A percentile compares a stretch with the other conserved stretches of the same genome.
Evolutionary conservation across 116 monocot species (phyloP).

Genomic region (Phalaenopsis hybrid): DNA sequence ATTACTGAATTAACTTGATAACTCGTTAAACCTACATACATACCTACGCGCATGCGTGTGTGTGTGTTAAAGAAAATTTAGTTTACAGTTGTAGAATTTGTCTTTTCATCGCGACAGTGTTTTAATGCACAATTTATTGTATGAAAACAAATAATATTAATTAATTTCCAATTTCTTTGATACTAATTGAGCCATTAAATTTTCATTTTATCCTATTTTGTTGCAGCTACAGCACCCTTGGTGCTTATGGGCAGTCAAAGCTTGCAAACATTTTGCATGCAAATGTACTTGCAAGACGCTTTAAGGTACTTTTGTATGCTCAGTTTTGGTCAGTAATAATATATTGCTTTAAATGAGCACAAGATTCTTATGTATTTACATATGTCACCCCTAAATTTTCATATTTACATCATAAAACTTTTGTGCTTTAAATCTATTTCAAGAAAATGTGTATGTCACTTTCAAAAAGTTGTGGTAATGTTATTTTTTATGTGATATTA

Average conservation of each 20-base stretch:
- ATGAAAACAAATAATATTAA: neutral
- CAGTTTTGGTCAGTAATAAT: neutral
- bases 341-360: neutral
- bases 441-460: no score
- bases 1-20: neutral
- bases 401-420: no score
- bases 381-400: no score
- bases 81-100: neutral
- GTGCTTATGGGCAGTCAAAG: slow-evolving; percentile 78
- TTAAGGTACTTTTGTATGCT: slow-evolving; percentile 34
- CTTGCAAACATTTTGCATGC: slow-evolving; percentile 72
- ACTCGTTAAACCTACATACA: no score
- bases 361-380: no score
- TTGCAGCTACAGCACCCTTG: slow-evolving; percentile 34
- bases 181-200: slow-evolving; percentile 4
- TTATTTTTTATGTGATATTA: no score
- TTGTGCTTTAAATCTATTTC: no score
- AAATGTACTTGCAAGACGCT: slow-evolving; percentile 47
- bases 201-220: no score
- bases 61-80: no score
- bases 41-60: no score
- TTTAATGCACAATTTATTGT: neutral
- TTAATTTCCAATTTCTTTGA: neutral
- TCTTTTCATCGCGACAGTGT: neutral
- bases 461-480: no score